Base-by-base conservation (phyloP, 2,329 filamentous ascomycete genomes). In the Xylaria sp. region DNA sequence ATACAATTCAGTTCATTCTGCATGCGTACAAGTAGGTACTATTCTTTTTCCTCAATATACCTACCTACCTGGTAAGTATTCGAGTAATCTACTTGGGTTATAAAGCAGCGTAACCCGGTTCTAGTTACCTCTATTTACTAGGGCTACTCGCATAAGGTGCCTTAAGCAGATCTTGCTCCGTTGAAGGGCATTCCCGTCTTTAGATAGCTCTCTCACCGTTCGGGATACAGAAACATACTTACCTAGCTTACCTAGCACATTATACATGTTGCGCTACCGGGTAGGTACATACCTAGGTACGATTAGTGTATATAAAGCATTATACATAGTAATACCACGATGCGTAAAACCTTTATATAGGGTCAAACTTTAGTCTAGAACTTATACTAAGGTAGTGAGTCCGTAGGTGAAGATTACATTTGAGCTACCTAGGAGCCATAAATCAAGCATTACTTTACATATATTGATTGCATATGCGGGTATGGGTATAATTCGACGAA, bases 1-100 rank as follows among this genome's bases (percentile, higher is more conserved):
- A 58, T 18, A 58, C 23, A 44, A 44, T 58, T 58, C 53, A 13
- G 16, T 32, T 35, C 21, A 35, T 54, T 54, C 51, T 21, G n/a
- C 32, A n/a, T 35, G 25, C 18, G 27, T n/a, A n/a, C 27, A 10
- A 21, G n/a, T 23, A 47, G n/a, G n/a, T n/a, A n/a, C n/a, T n/a
- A n/a, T n/a, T 21, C 23, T 23, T 5, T 16, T 18, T 44, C 18
- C n/a, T 44, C 13, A 3, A 44, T 18, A n/a, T 44, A 10, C 35
- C 35, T 40, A 40, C 44, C 16, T 48, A 48, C 44, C 23, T 48
- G n/a, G 42, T 47, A 47, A 18, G 16, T 47, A 40, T 13, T 2
- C n/a, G n/a, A n/a, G n/a, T n/a, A n/a, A 35, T 35, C 32, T 32
- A 4, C 29, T 35, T 35, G 6, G 32, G 10, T 2, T 2, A 10